Conservation (phyloP, 345 rosid species). For the Toxicodendron radicans region DNA sequence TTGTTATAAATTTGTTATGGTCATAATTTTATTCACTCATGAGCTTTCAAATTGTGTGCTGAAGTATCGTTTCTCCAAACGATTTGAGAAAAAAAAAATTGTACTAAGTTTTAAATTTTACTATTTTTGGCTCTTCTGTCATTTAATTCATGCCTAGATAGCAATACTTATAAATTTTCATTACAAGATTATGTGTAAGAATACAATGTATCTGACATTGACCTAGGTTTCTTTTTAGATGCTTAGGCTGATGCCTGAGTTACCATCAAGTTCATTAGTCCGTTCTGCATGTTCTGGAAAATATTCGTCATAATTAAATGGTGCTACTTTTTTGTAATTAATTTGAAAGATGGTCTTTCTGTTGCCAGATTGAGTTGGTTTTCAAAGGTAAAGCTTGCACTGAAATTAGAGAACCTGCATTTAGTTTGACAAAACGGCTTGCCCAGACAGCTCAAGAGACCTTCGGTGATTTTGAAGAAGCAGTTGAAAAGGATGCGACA, state of each 20-base stretch:
- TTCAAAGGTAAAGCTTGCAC: constrained; percentile 87
- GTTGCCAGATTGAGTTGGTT: constrained; percentile 67
- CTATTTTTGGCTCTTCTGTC: not conserved
- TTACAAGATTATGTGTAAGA: too few species aligned
- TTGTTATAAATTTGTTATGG: not conserved
- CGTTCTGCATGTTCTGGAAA: not conserved
- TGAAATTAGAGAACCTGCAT: constrained; percentile 83
- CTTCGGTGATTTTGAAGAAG: constrained; percentile 98
- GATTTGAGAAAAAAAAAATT: too few species aligned
- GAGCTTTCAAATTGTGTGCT: not conserved
- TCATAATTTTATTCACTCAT: not conserved
- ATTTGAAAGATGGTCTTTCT: constrained; percentile 5
- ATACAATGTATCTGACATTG: not conserved
- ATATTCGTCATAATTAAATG: not conserved
- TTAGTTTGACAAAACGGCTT: constrained; percentile 81
- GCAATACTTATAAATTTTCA: too few species aligned
- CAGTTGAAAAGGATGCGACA: constrained; percentile 97
- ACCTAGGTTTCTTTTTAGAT: not conserved
- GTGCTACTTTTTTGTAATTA: constrained; percentile 5
- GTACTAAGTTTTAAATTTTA: not conserved
- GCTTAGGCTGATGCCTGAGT: not conserved
- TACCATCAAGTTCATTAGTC: not conserved
- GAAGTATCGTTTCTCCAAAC: not conserved
- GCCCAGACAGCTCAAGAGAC: constrained; percentile 96
- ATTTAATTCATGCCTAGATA: not conserved